These are phyloP conservation scores for Miscanthus lutarioriparius DNA, from an alignment of 176 grass and related monocot species.

Conservation along the genomic window DNA sequence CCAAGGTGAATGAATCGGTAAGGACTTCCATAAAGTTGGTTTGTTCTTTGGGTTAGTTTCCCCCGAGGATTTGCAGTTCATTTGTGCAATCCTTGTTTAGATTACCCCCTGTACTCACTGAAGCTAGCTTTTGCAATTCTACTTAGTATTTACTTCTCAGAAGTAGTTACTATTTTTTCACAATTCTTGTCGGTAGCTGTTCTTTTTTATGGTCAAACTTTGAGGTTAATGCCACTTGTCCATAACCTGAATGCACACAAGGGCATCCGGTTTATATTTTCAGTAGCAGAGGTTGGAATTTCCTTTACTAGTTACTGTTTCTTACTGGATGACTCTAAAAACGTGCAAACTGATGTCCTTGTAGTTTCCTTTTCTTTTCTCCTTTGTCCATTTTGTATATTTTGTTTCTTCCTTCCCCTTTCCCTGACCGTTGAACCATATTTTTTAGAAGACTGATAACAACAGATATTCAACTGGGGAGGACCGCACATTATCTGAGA, in stretches of 20 bases:
- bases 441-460: conserved; percentile 49
- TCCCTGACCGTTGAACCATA: background rate
- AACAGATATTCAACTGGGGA: conserved; percentile 48
- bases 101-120: background rate
- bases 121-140: background rate
- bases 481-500: conserved; percentile 45
- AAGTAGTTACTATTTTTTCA: background rate
- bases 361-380: background rate
- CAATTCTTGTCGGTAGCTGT: background rate
- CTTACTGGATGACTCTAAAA: background rate
- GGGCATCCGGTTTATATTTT: background rate
- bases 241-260: background rate
- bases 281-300: background rate
- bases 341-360: conserved; percentile 1
- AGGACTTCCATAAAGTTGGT: background rate
- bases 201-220: background rate
- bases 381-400: conserved; percentile 11
- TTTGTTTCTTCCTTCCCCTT: background rate
- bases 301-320: background rate
- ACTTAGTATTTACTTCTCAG: background rate
- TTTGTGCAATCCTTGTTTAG: background rate
- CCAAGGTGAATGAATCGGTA: conserved; percentile 52
- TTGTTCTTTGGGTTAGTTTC: background rate
- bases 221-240: background rate
- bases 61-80: background rate